A percentile compares a stretch with the other conserved stretches of the same genome.
phyloP scores from a whole-genome alignment of 805 yeast species.

The Kodamaea laetipori region DNA sequence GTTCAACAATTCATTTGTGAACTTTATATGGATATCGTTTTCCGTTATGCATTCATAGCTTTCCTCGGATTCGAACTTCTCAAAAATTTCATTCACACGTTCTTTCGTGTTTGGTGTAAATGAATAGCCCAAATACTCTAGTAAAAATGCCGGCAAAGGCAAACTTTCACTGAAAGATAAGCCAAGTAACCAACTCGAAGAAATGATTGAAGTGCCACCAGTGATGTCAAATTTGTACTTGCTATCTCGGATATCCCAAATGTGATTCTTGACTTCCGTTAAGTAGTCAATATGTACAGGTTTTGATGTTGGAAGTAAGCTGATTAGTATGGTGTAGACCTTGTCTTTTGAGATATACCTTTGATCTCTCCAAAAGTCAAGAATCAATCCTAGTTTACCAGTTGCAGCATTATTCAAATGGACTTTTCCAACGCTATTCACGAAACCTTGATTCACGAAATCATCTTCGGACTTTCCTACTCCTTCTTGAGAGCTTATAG shows the following conservation, averaged over 20 bases:
- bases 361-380: slow-evolving; percentile 40
- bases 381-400: slow-evolving; percentile 34
- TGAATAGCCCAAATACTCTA: slow-evolving; percentile 34
- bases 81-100: slow-evolving; percentile 8
- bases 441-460: slow-evolving; percentile 25
- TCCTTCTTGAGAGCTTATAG: slow-evolving; percentile 28
- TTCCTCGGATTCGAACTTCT: slow-evolving; percentile 13
- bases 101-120: slow-evolving; percentile 6
- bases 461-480: slow-evolving; percentile 20
- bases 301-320: slow-evolving; percentile 18
- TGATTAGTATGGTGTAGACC: slow-evolving; percentile 24
- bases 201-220: slow-evolving; percentile 9
- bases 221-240: slow-evolving; percentile 23
- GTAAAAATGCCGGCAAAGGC: slow-evolving; percentile 27
- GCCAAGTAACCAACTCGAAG: slow-evolving; percentile 27
- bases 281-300: slow-evolving; percentile 23
- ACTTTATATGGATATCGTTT: slow-evolving; percentile 5
- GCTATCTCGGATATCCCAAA: slow-evolving; percentile 25
- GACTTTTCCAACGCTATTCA: slow-evolving; percentile 31
- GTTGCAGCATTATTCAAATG: slow-evolving; percentile 25
- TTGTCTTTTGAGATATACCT: slow-evolving; percentile 28
- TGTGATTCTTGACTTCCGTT: slow-evolving; percentile 19
- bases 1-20: slow-evolving; percentile 13
- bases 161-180: slow-evolving; percentile 30
- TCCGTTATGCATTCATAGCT: slow-evolving; percentile 9